Base-by-base conservation (phyloP, 345 rosid genomes). In the Salix viminalis region DNA sequence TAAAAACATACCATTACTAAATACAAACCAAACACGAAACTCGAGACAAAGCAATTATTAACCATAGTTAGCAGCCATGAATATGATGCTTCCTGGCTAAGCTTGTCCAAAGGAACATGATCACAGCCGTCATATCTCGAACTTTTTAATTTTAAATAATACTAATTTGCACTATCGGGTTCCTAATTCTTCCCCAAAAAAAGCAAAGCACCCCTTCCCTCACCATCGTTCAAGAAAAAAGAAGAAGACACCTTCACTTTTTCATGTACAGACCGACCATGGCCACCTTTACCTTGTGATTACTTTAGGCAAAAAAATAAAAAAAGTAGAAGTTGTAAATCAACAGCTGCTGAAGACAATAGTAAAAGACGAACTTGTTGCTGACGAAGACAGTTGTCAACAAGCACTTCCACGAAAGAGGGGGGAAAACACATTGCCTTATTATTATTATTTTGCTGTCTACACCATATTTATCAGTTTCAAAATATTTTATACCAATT, bases 101-200 rank as follows among this genome's bases (percentile, higher is more conserved):
- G 82, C 80, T 83, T 75, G 80, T 80, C 81, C 79, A 65, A 23
- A 77, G 67, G 41, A 68, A 54, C 46, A 70, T 42, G 24, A 71
- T 50, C 26, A 37, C 79, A 64, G 67, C 77, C 78, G 75, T 79
- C 83, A 76, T 16, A 70, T 62, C 71, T 65, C 44, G 73, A 80
- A 80, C 76, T 68, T 68, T 67, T 75, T 39, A 5, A 58, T 58
- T 58, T n/a, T 58, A n/a, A 23, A n/a, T 61, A 71, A 34, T 23
- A 46, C 9, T 66, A 23, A 54, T 65, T 5, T 74, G 18, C 36
- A 21, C 8, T 21, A 65, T 48, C 34, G 36, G 65, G 30, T 72
- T 71, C 30, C 61, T 56, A 56, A 58, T 72, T 72, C 48, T 56
- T 23, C 75, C 16, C 48, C 50, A 18, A 1, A 44, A 10, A 56